Conservation (phyloP, 306 rosid species). For the Cicer cuneatum region DNA sequence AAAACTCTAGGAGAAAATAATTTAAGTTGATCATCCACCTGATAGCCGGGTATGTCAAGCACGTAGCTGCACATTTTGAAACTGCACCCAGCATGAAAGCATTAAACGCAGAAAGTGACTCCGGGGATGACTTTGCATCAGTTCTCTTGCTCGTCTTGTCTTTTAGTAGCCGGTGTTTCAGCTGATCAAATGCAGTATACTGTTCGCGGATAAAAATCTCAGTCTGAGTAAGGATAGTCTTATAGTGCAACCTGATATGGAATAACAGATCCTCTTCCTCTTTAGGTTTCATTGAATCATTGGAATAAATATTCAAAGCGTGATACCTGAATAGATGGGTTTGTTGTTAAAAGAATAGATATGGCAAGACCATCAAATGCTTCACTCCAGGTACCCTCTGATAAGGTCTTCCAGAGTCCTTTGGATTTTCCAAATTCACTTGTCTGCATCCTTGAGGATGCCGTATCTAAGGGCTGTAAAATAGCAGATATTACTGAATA, state of each 20-base stretch:
- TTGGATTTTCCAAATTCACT: slow-evolving; percentile 94
- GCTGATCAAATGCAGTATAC: slow-evolving; percentile 91
- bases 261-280: slow-evolving; percentile 34
- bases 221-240: slow-evolving; percentile 36
- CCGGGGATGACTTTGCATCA: slow-evolving; percentile 65
- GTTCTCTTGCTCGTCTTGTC: slow-evolving; percentile 56
- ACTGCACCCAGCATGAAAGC: slow-evolving; percentile 90
- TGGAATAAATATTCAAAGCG: slow-evolving; percentile 21
- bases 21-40: slow-evolving; percentile 60
- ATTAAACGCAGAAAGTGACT: slow-evolving; percentile 79
- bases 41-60: slow-evolving; percentile 97
- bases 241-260: slow-evolving; percentile 21
- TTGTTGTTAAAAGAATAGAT: slow-evolving; percentile 91
- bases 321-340: slow-evolving; percentile 91
- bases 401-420: slow-evolving; percentile 90
- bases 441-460: slow-evolving; percentile 93
- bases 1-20: slow-evolving; percentile 17
- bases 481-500: slow-evolving; percentile 40
- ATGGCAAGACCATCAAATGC: slow-evolving; percentile 91
- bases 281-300: slow-evolving; percentile 37
- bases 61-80: slow-evolving; percentile 88
- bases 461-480: slow-evolving; percentile 89
- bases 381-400: slow-evolving; percentile 84
- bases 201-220: slow-evolving; percentile 46
- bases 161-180: slow-evolving; percentile 70